Evolutionary conservation across 148 eudicot species (phyloP).

Genomic region (Cornus kousa): DNA sequence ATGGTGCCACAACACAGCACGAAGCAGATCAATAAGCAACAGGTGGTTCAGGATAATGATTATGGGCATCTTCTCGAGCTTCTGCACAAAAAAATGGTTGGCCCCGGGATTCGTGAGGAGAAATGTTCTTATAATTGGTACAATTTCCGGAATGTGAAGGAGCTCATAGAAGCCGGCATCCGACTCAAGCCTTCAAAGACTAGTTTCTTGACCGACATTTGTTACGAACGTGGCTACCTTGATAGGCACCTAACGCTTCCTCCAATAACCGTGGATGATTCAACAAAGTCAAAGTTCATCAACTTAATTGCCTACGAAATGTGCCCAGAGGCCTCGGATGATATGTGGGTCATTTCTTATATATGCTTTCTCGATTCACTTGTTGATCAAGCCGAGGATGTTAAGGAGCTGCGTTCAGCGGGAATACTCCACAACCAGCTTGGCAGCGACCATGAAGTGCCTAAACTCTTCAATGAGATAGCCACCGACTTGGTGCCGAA

Average conservation of each 20-base stretch:
- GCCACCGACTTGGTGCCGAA: not conserved
- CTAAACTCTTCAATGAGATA: not conserved
- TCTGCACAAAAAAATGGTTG: not conserved
- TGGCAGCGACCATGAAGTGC: not conserved
- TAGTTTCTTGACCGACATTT: too few species aligned
- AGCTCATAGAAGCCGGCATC: too few species aligned
- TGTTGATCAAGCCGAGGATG: not conserved
- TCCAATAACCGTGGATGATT: not conserved
- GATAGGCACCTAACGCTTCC: not conserved
- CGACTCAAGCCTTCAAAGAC: too few species aligned
- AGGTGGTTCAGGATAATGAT: too few species aligned
- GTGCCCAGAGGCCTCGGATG: not conserved
- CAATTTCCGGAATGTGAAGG: too few species aligned
- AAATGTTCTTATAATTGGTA: too few species aligned
- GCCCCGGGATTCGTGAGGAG: not conserved
- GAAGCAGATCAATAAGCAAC: too few species aligned
- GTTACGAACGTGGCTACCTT: too few species aligned
- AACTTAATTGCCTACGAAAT: slow-evolving; percentile 9
- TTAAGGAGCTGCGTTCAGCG: not conserved
- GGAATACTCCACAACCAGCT: not conserved
- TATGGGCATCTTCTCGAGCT: slow-evolving; percentile 2
- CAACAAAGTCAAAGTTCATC: not conserved
- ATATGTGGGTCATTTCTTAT: not conserved
- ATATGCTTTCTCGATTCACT: not conserved
- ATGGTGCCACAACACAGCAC: too few species aligned